Evolutionary conservation across 148 eudicot genomes (phyloP).

Genomic region (Cornus florida): DNA sequence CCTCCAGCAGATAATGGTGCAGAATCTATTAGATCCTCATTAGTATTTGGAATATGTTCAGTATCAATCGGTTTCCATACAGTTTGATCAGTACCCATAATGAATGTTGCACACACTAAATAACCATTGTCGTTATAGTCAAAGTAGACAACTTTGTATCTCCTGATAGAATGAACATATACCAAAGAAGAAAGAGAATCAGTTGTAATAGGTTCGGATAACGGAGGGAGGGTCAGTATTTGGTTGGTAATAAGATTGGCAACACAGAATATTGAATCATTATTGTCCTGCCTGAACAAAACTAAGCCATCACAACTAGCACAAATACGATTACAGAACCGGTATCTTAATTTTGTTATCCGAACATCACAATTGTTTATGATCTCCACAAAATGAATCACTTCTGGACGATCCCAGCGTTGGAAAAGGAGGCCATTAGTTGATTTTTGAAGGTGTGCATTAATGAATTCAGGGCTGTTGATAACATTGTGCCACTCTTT

Average conservation of each 20-base stretch:
- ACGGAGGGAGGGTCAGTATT: too few species aligned
- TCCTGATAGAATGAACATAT: too few species aligned
- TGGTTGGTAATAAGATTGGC: too few species aligned
- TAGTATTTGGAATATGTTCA: background rate
- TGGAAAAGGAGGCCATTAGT: conserved; percentile 4
- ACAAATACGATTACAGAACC: background rate
- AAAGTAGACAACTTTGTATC: background rate
- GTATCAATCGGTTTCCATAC: background rate
- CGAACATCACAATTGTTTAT: background rate
- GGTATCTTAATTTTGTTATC: background rate
- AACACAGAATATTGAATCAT: too few species aligned
- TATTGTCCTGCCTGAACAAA: too few species aligned
- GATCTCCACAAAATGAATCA: background rate
- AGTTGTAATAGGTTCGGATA: too few species aligned
- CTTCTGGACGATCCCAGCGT: too few species aligned
- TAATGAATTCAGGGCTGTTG: conserved; percentile 1
- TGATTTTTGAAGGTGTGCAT: conserved; percentile 1
- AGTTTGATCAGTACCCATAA: background rate
- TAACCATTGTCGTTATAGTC: too few species aligned
- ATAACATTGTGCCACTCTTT: conserved; percentile 3
- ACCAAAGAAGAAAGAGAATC: too few species aligned
- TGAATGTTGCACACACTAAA: background rate
- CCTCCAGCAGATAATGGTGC: background rate
- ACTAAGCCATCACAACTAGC: conserved; percentile 17
- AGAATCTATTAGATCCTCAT: rapidly evolving